Evolutionary conservation across 83 land plant genomes (phyloP).

Genomic region (Picea abies): DNA sequence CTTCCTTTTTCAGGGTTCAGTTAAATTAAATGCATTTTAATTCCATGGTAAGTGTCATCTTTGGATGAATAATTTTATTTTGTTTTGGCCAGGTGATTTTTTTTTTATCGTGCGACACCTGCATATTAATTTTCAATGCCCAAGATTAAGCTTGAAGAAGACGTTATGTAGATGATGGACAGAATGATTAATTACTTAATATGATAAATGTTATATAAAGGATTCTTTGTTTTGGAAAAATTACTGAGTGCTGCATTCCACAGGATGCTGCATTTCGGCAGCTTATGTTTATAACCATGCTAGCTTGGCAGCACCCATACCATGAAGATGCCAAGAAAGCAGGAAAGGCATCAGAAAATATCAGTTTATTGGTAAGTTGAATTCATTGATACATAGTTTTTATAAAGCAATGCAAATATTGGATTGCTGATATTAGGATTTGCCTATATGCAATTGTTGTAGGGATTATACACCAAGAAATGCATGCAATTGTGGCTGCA

Average conservation of each 20-base stretch:
- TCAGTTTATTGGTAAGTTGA: background rate
- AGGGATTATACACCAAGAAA: background rate
- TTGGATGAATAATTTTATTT: background rate
- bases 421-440: background rate
- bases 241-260: background rate
- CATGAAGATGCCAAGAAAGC: background rate
- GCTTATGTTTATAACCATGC: constrained; percentile 68
- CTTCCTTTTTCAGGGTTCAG: background rate
- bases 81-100: background rate
- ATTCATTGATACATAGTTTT: background rate
- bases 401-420: too few species aligned
- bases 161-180: background rate
- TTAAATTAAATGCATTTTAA: background rate
- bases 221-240: background rate
- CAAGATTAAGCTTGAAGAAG: background rate
- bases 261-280: constrained; percentile 78
- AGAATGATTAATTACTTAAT: background rate
- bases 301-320: constrained; percentile 76
- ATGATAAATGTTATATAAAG: background rate
- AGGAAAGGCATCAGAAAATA: constrained; percentile 3
- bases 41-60: background rate
- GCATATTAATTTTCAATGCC: background rate
- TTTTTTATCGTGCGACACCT: background rate
- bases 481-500: background rate
- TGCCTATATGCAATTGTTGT: background rate